phyloP scores from a whole-genome alignment of 331 rosid genomes.

The Cydonia oblonga region DNA sequence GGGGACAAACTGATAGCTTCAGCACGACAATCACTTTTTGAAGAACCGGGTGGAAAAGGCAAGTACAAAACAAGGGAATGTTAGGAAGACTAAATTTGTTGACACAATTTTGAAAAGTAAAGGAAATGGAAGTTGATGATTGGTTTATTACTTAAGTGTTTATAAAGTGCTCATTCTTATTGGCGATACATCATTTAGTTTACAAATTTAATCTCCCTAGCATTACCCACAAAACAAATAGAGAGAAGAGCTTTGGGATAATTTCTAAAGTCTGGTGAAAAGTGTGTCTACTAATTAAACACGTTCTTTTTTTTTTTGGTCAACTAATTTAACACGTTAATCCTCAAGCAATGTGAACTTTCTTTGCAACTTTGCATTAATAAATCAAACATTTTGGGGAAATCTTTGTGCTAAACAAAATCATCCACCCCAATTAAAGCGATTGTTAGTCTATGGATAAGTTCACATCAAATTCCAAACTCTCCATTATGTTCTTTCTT shows the following conservation, averaged over 20 bases:
- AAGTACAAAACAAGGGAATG: no score
- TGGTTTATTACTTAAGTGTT: no score
- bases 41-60: no score
- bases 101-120: no score
- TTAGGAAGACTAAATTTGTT: no score
- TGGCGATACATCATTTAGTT: no score
- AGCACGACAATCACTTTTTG: no score
- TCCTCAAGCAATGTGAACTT: neutral
- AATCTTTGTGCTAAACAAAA: neutral
- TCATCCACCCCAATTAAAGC: neutral
- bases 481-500: neutral
- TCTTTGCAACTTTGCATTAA: neutral
- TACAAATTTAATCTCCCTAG: no score
- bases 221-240: neutral
- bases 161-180: no score
- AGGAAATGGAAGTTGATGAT: no score
- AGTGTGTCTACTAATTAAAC: neutral
- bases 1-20: no score
- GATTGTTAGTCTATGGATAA: neutral
- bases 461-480: neutral
- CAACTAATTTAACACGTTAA: neutral
- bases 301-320: no score
- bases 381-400: neutral
- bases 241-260: neutral
- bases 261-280: conserved; percentile 2